Base-by-base conservation (phyloP, 192 early-diverging fungal genomes). In the Dimargaris verticillata region DNA sequence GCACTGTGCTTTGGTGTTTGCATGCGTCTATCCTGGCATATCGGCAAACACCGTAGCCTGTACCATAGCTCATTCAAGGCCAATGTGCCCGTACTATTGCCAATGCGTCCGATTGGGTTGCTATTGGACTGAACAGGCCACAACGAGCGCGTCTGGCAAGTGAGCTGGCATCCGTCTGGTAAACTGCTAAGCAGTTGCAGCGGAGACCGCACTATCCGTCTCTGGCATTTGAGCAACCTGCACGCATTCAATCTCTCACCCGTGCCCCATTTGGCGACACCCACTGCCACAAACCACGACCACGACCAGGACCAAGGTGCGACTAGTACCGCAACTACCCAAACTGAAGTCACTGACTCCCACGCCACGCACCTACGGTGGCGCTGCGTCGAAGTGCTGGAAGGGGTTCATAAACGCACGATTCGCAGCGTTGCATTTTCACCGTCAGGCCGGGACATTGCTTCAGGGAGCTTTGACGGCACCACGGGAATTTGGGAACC, bases 391-490 rank as follows among this genome's bases (percentile, higher is more conserved):
- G 80, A 82, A 28, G 68, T 80, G 1, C 71, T 95, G 20, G 88
- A 89, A 60, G 88, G 86, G 61, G 86, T 85, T 15, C 95, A 97
- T 72, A 89, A 88, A 64, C 78, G 93, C 29, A 95, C 95, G 0
- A 85, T 97, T 33, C 87, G 95, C n/a, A 83, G 81, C 26, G 78
- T 91, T 29, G 81, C 84, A 7, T 97, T 88, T 74, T 81, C 87
- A 24, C 87, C 88, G 0, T 69, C 70, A 38, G 87, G 90, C 0
- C 62, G 67, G 26, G 73, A 81, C 25, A 63, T 97, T 42, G 89
- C 93, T 3, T 88, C 89, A 7, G 87, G 87, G 26, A 89, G 88
- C 64, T 97, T 97, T 70, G 95, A 97, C 69, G 89, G 87, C 0
- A 88, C 87, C 7, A 93, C 89, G 1, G 87, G 84, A 17, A 86